phyloP scores from a whole-genome alignment of 495 filamentous ascomycete species.

The Pyrenula aspistea region DNA sequence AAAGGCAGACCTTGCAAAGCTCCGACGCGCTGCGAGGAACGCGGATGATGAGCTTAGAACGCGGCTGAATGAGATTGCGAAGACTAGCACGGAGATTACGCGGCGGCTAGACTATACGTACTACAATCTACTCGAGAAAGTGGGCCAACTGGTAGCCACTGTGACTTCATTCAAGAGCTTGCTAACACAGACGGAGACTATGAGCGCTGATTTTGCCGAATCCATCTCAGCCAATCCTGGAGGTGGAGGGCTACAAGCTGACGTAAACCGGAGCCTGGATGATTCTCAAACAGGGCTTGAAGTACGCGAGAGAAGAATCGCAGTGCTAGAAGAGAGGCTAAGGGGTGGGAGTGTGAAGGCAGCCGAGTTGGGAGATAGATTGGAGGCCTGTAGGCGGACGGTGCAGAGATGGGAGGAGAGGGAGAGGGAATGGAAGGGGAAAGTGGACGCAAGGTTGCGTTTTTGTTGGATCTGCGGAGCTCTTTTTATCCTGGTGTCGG shows the following conservation, averaged over 20 bases:
- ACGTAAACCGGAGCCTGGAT: conserved; percentile 53
- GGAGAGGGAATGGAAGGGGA: conserved; percentile 58
- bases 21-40: not conserved
- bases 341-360: conserved; percentile 49
- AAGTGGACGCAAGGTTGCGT: not conserved
- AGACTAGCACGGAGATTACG: conserved; percentile 41
- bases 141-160: conserved; percentile 54
- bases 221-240: conserved; percentile 32
- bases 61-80: conserved; percentile 14
- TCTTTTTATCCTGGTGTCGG: conserved; percentile 6
- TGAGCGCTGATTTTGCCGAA: conserved; percentile 48
- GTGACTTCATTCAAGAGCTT: conserved; percentile 60
- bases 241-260: conserved; percentile 33
- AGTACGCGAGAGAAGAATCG: conserved; percentile 57
- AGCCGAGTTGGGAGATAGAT: conserved; percentile 47
- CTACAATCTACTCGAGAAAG: conserved; percentile 70
- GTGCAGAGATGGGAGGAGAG: conserved; percentile 62
- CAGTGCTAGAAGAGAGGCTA: conserved; percentile 54
- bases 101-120: conserved; percentile 76
- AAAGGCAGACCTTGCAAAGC: not conserved
- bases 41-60: not conserved
- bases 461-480: conserved; percentile 8
- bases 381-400: conserved; percentile 49
- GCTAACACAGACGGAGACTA: conserved; percentile 42
- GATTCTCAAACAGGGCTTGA: conserved; percentile 50